Base-by-base conservation (phyloP, 2,329 filamentous ascomycete genomes). In the Neoascochyta sp. region DNA sequence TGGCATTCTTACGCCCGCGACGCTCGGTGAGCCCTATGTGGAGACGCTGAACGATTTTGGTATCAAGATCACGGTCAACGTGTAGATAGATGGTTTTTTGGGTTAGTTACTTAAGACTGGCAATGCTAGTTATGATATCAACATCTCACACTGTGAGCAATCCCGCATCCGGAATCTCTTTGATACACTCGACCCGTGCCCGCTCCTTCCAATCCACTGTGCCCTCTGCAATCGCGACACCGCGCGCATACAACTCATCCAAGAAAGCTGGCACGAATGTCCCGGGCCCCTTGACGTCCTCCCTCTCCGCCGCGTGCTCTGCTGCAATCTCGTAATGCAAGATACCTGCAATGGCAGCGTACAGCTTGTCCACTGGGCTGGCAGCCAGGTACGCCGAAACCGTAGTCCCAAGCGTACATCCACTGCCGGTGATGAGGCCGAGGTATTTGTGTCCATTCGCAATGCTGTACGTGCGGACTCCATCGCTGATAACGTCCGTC, bases 181-280 rank as follows among this genome's bases (percentile, higher is more conserved):
- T 47, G 3, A 56, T 14, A 27, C 38, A 45, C 25, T 43, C 27
- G 2, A 54, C 36, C 29, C 37, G 52, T n/a, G 27, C 40, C 32
- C 35, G 24, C 5, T 27, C 28, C 12, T 32, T 26, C 36, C 46
- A 43, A 8, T 24, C 30, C 7, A 25, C 30, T 15, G 27, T 36
- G 2, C 38, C 47, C 10, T 43, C 36, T 6, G 32, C 45, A 22
- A 50, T 21, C 15, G 31, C 32, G 22, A 34, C 39, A 3, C 49
- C 36, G 7, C 27, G 15, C 9, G 22, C 15, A 29, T 72, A 76
- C 28, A 83, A 55, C 55, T 76, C 83, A 48, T 96, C 90, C 22
- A 95, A 66, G 52, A 95, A 89, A 0, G 81, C 81, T 0, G 87
- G 83, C 9, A 93, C 80, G 67, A 95, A 95, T 1, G 80, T 86